Evolutionary conservation across 2,329 filamentous ascomycete genomes (phyloP).

Genomic region (Tolypocladium guangdongense): DNA sequence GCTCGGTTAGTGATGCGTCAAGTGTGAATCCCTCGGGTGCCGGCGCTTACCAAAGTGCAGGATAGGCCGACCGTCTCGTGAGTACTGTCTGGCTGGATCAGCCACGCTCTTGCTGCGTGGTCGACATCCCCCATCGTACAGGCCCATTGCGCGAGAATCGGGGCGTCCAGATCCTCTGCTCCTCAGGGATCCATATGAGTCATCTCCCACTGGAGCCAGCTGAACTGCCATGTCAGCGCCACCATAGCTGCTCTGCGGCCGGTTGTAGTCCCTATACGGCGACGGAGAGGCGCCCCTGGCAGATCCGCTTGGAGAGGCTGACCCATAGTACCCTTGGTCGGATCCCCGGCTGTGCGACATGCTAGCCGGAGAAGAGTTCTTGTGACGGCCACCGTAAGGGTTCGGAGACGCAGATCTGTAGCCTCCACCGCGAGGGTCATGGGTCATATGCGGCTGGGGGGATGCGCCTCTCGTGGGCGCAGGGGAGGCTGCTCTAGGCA

Average conservation of each 20-base stretch:
- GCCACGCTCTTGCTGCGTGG: slow-evolving; percentile 75
- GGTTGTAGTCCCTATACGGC: slow-evolving; percentile 34
- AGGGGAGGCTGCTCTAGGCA: slow-evolving; percentile 55
- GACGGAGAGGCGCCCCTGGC: slow-evolving; percentile 36
- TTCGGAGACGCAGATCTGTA: slow-evolving; percentile 50
- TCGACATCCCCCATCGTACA: slow-evolving; percentile 42
- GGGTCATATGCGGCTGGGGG: slow-evolving; percentile 46
- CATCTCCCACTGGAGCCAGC: slow-evolving; percentile 45
- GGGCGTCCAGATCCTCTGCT: slow-evolving; percentile 37
- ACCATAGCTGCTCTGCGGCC: slow-evolving; percentile 39
- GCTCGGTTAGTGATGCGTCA: slow-evolving; percentile 10
- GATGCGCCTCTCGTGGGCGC: slow-evolving; percentile 53
- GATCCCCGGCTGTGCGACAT: slow-evolving; percentile 33
- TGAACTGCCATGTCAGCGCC: slow-evolving; percentile 56
- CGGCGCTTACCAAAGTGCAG: slow-evolving; percentile 78
- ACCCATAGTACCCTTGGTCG: slow-evolving; percentile 39
- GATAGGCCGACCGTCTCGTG: slow-evolving; percentile 75
- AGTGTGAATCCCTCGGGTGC: not conserved
- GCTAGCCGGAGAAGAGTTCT: slow-evolving; percentile 26
- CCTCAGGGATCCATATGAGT: slow-evolving; percentile 47
- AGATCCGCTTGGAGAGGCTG: slow-evolving; percentile 39
- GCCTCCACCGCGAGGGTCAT: slow-evolving; percentile 30
- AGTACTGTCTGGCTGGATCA: slow-evolving; percentile 72
- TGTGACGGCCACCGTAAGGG: slow-evolving; percentile 39
- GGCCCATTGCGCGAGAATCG: slow-evolving; percentile 40